These are phyloP conservation scores for Speleostelium caveatum DNA, from an alignment of 78 protist genomes.

Conservation along the genomic window DNA sequence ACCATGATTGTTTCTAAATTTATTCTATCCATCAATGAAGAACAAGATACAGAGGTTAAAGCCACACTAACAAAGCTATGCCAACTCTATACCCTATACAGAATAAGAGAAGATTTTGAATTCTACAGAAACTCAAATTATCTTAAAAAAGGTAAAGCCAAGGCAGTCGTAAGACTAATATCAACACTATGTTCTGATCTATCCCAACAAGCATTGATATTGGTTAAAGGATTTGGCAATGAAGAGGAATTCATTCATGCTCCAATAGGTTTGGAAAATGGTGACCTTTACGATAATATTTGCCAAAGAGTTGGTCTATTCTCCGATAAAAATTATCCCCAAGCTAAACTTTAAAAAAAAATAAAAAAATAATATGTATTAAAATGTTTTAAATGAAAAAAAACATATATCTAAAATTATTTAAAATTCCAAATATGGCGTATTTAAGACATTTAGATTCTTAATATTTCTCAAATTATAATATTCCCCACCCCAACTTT, in stretches of 20 bases:
- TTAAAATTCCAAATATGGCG: neutral
- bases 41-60: slow-evolving; percentile 14
- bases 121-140: slow-evolving; percentile 60
- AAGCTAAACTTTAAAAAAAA: slow-evolving; percentile 3
- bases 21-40: slow-evolving; percentile 18
- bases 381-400: no score
- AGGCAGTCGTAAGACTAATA: slow-evolving; percentile 27
- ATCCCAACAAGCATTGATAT: slow-evolving; percentile 9
- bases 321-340: slow-evolving; percentile 30
- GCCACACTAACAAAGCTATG: slow-evolving; percentile 33
- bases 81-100: slow-evolving; percentile 48
- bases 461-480: no score
- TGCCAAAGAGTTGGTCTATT: slow-evolving; percentile 47
- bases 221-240: slow-evolving; percentile 62
- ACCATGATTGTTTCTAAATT: slow-evolving; percentile 46
- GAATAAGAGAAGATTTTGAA: slow-evolving; percentile 54
- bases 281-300: slow-evolving; percentile 70
- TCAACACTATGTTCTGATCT: slow-evolving; percentile 29
- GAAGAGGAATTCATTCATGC: slow-evolving; percentile 34
- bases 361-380: no score
- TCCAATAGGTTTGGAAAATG: slow-evolving; percentile 47
- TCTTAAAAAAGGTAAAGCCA: slow-evolving; percentile 54
- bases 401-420: no score
- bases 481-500: no score
- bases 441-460: no score